These are phyloP conservation scores for Diaporthe destruens DNA, from an alignment of 2,329 filamentous ascomycete species.

Conservation along the genomic window DNA sequence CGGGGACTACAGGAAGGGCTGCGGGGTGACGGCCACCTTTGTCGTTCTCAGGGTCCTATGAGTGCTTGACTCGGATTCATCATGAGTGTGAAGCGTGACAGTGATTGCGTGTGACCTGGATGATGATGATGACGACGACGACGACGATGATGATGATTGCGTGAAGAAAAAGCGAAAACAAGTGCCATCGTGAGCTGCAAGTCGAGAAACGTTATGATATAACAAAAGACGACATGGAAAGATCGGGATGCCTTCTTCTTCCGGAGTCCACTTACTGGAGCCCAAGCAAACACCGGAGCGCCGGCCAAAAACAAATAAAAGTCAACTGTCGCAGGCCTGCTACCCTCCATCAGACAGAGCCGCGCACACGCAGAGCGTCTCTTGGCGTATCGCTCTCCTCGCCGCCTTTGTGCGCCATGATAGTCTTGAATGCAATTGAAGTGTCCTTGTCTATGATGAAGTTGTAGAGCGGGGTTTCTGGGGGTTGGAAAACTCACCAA, in stretches of 20 bases:
- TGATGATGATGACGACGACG: neutral
- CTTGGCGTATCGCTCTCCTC: neutral
- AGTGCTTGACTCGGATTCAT: neutral
- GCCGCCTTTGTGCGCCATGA: neutral
- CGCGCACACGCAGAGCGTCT: neutral
- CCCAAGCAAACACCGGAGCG: conserved; percentile 27
- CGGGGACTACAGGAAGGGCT: conserved; percentile 34
- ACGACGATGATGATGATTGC: neutral
- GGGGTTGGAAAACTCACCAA: neutral
- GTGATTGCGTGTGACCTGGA: conserved; percentile 16
- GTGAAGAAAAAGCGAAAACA: conserved; percentile 24
- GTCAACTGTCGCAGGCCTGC: conserved; percentile 5
- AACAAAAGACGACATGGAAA: conserved; percentile 11
- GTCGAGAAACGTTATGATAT: conserved; percentile 19
- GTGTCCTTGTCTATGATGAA: neutral
- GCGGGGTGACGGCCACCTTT: conserved; percentile 26
- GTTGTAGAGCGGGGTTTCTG: conserved; percentile 8
- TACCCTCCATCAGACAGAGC: neutral
- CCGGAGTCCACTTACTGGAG: conserved; percentile 32
- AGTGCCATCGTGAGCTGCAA: conserved; percentile 28
- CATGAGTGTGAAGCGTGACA: conserved; percentile 23
- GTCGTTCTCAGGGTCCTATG: conserved; percentile 21
- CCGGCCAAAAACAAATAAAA: conserved; percentile 32
- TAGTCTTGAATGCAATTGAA: neutral
- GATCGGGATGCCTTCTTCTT: conserved; percentile 24